Evolutionary conservation across 352 stramenopile genomes (phyloP).

Genomic region (Pythium monospermum): DNA sequence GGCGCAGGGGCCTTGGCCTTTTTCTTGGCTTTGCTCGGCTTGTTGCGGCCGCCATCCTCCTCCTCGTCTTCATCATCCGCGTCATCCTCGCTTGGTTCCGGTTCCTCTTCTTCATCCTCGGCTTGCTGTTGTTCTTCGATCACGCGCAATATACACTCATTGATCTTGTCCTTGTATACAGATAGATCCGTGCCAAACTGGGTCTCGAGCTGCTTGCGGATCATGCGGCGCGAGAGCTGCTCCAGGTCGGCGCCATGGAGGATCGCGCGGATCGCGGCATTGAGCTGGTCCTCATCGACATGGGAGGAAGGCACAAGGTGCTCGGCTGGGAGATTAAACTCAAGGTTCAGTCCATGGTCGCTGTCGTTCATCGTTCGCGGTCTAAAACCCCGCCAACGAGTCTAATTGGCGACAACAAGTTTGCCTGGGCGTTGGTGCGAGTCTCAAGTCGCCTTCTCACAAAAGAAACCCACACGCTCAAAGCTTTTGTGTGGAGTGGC

Average conservation of each 20-base stretch:
- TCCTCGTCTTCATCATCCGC: slow-evolving; percentile 33
- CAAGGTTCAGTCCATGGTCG: slow-evolving; percentile 42
- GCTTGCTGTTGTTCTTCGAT: slow-evolving; percentile 76
- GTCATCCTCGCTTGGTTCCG: slow-evolving; percentile 34
- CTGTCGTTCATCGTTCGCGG: slow-evolving; percentile 55
- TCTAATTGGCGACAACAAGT: background rate
- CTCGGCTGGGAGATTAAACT: slow-evolving; percentile 47
- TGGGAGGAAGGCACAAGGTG: slow-evolving; percentile 22
- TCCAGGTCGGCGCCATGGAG: slow-evolving; percentile 77
- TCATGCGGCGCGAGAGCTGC: slow-evolving; percentile 82
- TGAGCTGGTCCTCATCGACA: slow-evolving; percentile 61
- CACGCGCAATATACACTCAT: slow-evolving; percentile 69
- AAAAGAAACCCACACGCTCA: background rate
- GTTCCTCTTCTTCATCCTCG: slow-evolving; percentile 45
- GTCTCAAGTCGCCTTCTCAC: slow-evolving; percentile 14
- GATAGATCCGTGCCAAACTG: slow-evolving; percentile 76
- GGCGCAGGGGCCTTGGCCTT: slow-evolving; percentile 13
- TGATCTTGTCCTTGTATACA: slow-evolving; percentile 81
- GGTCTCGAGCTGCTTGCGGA: slow-evolving; percentile 80
- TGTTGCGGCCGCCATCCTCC: slow-evolving; percentile 31
- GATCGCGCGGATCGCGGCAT: slow-evolving; percentile 69
- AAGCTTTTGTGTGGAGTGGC: background rate
- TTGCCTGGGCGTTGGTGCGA: background rate
- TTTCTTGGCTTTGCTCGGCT: slow-evolving; percentile 29
- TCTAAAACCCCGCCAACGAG: background rate